Conservation (phyloP, 257 asterid species). For the Anisodus acutangulus region DNA sequence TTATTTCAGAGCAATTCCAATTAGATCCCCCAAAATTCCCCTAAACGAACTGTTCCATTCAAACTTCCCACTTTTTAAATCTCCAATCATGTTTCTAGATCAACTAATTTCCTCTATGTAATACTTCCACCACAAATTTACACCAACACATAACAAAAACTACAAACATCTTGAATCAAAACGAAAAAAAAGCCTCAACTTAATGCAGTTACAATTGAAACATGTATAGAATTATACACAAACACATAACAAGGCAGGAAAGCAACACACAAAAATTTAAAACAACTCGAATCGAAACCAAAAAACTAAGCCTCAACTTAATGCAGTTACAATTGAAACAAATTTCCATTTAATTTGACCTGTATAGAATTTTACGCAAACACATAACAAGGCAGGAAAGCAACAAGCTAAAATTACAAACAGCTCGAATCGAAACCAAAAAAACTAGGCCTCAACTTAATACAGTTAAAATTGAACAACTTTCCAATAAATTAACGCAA, state of each 20-base stretch:
- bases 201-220: background rate
- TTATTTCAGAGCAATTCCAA: too few relatives aligned
- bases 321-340: background rate
- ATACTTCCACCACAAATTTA: background rate
- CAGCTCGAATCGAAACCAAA: background rate
- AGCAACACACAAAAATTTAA: too few relatives aligned
- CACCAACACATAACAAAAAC: background rate
- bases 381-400: background rate
- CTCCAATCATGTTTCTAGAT: background rate
- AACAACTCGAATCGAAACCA: too few relatives aligned
- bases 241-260: background rate
- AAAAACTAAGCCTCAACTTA: too few relatives aligned
- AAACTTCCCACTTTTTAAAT: too few relatives aligned
- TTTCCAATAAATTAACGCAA: background rate
- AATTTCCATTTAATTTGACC: slow-evolving; percentile 40
- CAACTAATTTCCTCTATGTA: background rate
- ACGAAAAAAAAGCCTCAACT: background rate
- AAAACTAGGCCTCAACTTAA: too few relatives aligned
- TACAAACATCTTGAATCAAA: background rate
- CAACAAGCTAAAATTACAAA: background rate
- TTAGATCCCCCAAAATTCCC: too few relatives aligned
- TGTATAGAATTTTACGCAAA: slow-evolving; percentile 24
- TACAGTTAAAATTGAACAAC: too few relatives aligned
- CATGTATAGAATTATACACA: slow-evolving; percentile 48
- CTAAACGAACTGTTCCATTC: too few relatives aligned